Evolutionary conservation across 441 rosid species (phyloP), one percentile per base, ranked within the genome.

Genomic region (Caryocar brasiliense): DNA sequence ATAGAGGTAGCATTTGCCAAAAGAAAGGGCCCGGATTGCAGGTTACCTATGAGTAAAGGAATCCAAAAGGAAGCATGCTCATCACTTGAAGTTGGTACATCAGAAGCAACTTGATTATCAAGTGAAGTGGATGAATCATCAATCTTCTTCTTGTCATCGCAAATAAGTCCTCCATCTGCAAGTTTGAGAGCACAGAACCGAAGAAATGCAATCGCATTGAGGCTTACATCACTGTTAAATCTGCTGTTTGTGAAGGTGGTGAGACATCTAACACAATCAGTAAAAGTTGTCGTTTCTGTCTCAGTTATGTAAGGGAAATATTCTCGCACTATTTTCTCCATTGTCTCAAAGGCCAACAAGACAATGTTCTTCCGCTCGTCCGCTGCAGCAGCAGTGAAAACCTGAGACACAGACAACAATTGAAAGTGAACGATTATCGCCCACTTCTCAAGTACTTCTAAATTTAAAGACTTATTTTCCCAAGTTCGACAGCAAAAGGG

Each of bases 241-340:
- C 81, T 75, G 74, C 95, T 88, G 36, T 78, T 92, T 7, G 97
- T 92, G 82, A 92, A 92, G 67, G 94, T 79, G 26, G 85, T 72
- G 36, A 92, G 99, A 76, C 99, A 92, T 70, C 77, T 80, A 60
- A 92, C 95, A 66, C 99, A 92, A 61, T 88, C 97, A 6, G 99
- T 88, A 64, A 88, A 92, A 42, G 82, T 84, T 53, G 83, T 72
- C 8, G 86, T 72, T 78, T 92, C 99, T 13, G 99, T 92, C 79
- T 92, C 99, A 47, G 95, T 92, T 65, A 92, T 88, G 52, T 79
- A 75, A 47, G 97, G 81, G 67, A 88, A 92, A 62, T 86, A 88
- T 54, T 92, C 99, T 42, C 97, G 90, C 46, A 92, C 97, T 47
- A 92, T 86, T 71, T 86, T 92, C 65, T 92, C 99, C 95, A 86